Evolutionary conservation across 2,329 filamentous ascomycete genomes (phyloP).

Genomic region (Phialemoniopsis sp.): DNA sequence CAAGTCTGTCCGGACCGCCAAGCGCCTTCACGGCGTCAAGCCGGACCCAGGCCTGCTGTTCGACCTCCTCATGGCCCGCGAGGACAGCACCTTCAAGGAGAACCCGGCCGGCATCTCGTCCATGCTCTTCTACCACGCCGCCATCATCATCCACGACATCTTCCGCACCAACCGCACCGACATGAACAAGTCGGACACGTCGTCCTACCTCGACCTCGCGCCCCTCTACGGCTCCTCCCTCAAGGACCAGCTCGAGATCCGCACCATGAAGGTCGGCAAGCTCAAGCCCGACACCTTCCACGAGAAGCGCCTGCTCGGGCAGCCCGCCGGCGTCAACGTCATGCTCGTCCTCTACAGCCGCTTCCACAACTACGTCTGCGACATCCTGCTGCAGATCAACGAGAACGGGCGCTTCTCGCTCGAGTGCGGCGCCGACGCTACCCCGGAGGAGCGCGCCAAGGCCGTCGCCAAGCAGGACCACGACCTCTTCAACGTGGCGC

Average conservation of each 20-base stretch:
- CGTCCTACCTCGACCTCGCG: constrained; percentile 70
- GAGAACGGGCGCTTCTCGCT: constrained; percentile 59
- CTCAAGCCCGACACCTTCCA: constrained; percentile 69
- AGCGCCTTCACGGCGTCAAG: constrained; percentile 52
- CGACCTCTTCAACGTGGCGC: constrained; percentile 31
- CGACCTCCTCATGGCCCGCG: constrained; percentile 61
- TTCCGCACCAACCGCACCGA: constrained; percentile 64
- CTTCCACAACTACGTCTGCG: constrained; percentile 65
- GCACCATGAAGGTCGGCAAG: constrained; percentile 61
- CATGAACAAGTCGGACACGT: constrained; percentile 60
- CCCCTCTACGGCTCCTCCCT: constrained; percentile 68
- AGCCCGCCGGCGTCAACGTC: constrained; percentile 65
- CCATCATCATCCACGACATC: constrained; percentile 60
- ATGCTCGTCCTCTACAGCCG: constrained; percentile 65
- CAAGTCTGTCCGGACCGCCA: constrained; percentile 56
- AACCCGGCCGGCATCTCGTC: constrained; percentile 72
- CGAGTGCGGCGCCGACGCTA: constrained; percentile 16
- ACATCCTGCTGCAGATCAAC: constrained; percentile 61
- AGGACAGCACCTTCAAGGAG: constrained; percentile 43
- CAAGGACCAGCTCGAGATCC: constrained; percentile 57
- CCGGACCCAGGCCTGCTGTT: constrained; percentile 62
- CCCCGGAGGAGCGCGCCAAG: constrained; percentile 16
- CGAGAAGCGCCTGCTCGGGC: constrained; percentile 59
- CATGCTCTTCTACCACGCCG: constrained; percentile 71
- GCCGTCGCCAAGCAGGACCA: constrained; percentile 31